Evolutionary conservation across 352 stramenopile genomes (phyloP).

Genomic region (Pythium rhizo-oryzae): DNA sequence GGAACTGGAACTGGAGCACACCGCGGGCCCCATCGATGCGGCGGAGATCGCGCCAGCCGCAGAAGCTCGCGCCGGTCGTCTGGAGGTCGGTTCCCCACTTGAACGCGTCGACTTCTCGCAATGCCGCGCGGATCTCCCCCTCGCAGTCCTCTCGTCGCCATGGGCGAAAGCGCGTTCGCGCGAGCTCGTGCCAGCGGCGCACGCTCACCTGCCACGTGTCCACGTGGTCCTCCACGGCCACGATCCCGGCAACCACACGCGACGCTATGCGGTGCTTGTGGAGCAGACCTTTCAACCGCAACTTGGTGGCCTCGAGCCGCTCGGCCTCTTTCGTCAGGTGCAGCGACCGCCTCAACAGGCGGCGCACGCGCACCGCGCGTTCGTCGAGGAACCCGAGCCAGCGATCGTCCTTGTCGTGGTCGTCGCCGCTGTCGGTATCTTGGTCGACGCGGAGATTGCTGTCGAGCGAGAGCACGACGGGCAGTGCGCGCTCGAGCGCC

Average conservation of each 20-base stretch:
- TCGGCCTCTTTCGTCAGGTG: background rate
- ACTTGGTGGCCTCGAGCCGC: background rate
- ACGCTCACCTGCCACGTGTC: constrained; percentile 1
- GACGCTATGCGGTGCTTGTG: background rate
- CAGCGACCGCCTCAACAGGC: background rate
- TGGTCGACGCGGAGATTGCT: too few species aligned
- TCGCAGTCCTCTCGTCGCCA: background rate
- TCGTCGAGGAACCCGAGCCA: too few species aligned
- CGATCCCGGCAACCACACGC: background rate
- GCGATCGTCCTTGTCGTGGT: too few species aligned
- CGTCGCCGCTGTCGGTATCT: too few species aligned
- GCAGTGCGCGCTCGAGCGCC: too few species aligned
- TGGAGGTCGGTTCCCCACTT: background rate
- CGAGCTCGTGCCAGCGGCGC: background rate
- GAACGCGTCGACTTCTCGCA: background rate
- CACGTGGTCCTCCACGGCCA: background rate
- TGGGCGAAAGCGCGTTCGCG: background rate
- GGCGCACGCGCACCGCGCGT: background rate
- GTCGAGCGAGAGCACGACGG: too few species aligned
- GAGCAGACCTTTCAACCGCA: background rate
- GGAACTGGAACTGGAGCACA: constrained; percentile 1
- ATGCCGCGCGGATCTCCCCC: too few species aligned
- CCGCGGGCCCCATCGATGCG: constrained; percentile 10
- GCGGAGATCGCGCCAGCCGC: constrained; percentile 15
- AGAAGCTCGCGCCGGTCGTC: constrained; percentile 11